Conservation (phyloP, 768 basidiomycete genomes). For the Auricularia sp. region DNA sequence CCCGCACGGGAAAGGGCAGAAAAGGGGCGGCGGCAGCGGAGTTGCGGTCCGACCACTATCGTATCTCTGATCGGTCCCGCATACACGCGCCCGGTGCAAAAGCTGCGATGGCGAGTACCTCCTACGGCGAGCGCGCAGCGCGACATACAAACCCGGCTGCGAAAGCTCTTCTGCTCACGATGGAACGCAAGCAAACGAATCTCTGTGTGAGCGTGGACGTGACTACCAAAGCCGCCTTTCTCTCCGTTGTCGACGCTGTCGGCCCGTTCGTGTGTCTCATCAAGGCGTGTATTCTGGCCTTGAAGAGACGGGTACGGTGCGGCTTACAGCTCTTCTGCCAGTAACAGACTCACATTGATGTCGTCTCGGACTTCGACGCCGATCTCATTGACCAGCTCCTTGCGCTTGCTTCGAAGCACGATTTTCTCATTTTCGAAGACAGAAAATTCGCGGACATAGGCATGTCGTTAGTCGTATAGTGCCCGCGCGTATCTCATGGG, state of each 20-base stretch:
- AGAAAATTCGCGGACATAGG: slow-evolving; percentile 99
- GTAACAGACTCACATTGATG: slow-evolving; percentile 87
- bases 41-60: neutral
- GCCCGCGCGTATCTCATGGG: neutral
- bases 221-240: slow-evolving; percentile 62
- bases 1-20: neutral
- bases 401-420: slow-evolving; percentile 64
- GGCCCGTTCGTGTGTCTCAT: slow-evolving; percentile 87
- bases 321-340: slow-evolving; percentile 17
- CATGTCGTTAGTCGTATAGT: slow-evolving; percentile 23
- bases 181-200: slow-evolving; percentile 82
- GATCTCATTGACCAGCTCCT: slow-evolving; percentile 59
- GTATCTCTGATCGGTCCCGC: neutral
- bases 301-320: slow-evolving; percentile 6
- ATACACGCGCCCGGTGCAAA: neutral
- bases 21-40: neutral
- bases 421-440: slow-evolving; percentile 97
- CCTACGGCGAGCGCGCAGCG: slow-evolving; percentile 53
- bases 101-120: neutral
- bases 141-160: slow-evolving; percentile 67
- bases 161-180: slow-evolving; percentile 62
- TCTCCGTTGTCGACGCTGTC: slow-evolving; percentile 78
- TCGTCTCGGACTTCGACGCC: slow-evolving; percentile 82
- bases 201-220: slow-evolving; percentile 96
- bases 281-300: slow-evolving; percentile 49